Percentiles rank a stretch among this genome's conserved stretches.
Conservation (phyloP, 306 rosid species). For the Vigna reflexopilosa region DNA sequence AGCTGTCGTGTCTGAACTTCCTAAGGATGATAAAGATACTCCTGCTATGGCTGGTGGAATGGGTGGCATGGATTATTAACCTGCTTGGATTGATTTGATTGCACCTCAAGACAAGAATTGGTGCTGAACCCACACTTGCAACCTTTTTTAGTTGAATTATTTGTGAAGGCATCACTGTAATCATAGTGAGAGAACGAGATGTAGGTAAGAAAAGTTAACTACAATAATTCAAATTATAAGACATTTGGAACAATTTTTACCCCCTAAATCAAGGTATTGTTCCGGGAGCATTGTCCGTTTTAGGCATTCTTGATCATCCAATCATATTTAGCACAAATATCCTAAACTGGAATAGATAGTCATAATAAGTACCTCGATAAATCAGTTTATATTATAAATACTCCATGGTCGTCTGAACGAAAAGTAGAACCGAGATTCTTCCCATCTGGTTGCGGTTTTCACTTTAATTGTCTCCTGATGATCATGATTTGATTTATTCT, state of each 20-base stretch:
- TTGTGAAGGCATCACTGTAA: slow-evolving; percentile 59
- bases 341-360: no score
- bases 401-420: no score
- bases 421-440: no score
- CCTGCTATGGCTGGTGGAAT: slow-evolving; percentile 70
- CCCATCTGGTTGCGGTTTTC: no score
- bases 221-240: slow-evolving; percentile 18
- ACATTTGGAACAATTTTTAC: slow-evolving; percentile 36
- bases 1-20: slow-evolving; percentile 82
- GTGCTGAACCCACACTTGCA: slow-evolving; percentile 34
- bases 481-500: no score
- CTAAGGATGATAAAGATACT: slow-evolving; percentile 73
- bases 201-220: slow-evolving; percentile 52
- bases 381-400: no score
- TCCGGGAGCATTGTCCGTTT: background rate
- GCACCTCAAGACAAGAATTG: slow-evolving; percentile 4
- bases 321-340: no score
- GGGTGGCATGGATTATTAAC: slow-evolving; percentile 51
- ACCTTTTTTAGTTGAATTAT: background rate
- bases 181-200: slow-evolving; percentile 51
- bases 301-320: background rate
- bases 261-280: slow-evolving; percentile 15
- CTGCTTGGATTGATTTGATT: background rate
- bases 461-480: no score
- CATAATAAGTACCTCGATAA: no score